Percentiles rank a stretch among this genome's conserved stretches.
Conservation (phyloP, 768 basidiomycete species). For the Coprinopsis marcescibilis region DNA sequence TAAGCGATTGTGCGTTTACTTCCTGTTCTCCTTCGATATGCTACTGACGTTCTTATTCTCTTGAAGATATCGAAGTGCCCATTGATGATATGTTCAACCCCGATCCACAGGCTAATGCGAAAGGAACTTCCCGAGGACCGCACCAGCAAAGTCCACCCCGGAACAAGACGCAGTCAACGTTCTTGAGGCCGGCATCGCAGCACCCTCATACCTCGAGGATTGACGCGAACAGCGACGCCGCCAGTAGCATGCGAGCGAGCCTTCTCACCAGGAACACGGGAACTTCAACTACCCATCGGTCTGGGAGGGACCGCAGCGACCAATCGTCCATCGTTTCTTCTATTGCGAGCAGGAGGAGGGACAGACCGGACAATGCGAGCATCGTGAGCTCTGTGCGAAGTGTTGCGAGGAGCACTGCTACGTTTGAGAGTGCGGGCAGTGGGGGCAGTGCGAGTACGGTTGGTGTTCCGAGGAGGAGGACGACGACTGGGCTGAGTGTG, state of each 20-base stretch:
- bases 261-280: slow-evolving; percentile 29
- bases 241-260: slow-evolving; percentile 40
- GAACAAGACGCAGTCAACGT: slow-evolving; percentile 5
- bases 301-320: not conserved
- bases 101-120: slow-evolving; percentile 20
- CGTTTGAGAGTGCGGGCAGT: slow-evolving; percentile 11
- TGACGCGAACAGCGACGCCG: slow-evolving; percentile 38
- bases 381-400: slow-evolving; percentile 11
- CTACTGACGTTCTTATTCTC: too few relatives aligned
- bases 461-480: slow-evolving; percentile 8
- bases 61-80: slow-evolving; percentile 72
- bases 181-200: slow-evolving; percentile 23
- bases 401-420: slow-evolving; percentile 11
- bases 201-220: slow-evolving; percentile 28
- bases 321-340: not conserved
- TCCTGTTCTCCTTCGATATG: too few relatives aligned
- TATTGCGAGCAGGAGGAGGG: not conserved
- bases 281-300: slow-evolving; percentile 6
- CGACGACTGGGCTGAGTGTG: not conserved
- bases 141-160: slow-evolving; percentile 9
- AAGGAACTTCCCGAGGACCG: too few relatives aligned
- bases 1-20: slow-evolving; percentile 67
- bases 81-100: slow-evolving; percentile 65
- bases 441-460: slow-evolving; percentile 14
- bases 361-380: not conserved